Base-by-base conservation (phyloP, 768 basidiomycete species). In the Calocybe cyanea region DNA sequence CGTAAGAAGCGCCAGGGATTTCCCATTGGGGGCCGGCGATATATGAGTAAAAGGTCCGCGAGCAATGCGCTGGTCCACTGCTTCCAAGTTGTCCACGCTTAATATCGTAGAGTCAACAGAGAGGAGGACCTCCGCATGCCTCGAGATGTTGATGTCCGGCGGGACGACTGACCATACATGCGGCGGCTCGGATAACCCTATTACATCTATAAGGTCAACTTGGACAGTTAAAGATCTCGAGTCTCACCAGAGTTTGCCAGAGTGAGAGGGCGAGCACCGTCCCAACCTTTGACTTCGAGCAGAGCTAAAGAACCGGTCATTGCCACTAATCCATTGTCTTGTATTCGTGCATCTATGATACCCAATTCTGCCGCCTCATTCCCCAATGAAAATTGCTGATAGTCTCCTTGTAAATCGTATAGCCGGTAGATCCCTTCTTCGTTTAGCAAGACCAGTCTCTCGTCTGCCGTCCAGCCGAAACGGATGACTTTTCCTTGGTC, bases 351-450 rank as follows among this genome's bases (percentile, higher is more conserved):
- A 41, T 93, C 88, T 40, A 92, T 70, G 25, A 97, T 75, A 0
- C 92, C 93, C 48, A 82, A 68, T 61, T 94, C 92, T 4, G 78
- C 75, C 0, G 87, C 89, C 41, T 95, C 93, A 7, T 70, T 70
- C 7, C 92, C 92, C 2, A 97, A 73, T 0, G 92, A 91, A 60
- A 83, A 77, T 50, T 97, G 93, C 47, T 78, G 70, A 59, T 93
- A 96, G 54, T 88, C 87, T 45, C 85, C 83, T 63, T 90, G 85
- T 25, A 91, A 68, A 66, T 92, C 87, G 57, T 97, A 97, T 19
- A 97, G 56, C 37, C 96, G 77, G 65, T 96, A 99, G 5, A 78
- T 75, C 19, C 95, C 94, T 56, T 97, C 93, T 64, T 95, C 92
- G 58, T 93, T 90, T 31, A 98, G 66, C 11, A 97, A 78, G 0